phyloP scores from a whole-genome alignment of 306 rosid genomes.

The Carpinus fangiana region DNA sequence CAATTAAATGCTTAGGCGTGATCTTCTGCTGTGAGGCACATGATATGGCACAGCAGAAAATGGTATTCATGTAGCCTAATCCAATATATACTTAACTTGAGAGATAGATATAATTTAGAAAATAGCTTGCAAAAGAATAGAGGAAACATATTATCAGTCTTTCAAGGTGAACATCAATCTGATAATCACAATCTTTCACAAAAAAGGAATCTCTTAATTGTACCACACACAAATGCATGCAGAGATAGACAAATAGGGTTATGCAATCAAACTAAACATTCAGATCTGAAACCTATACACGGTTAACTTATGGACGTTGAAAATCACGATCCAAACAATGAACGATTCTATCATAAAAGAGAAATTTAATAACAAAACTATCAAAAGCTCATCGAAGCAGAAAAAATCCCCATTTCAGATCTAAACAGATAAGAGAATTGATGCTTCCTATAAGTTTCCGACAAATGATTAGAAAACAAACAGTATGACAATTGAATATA shows the following conservation, averaged over 20 bases:
- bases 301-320: neutral
- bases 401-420: neutral
- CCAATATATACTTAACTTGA: neutral
- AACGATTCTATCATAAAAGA: neutral
- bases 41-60: neutral
- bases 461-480: neutral
- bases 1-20: neutral
- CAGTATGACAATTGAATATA: neutral
- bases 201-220: neutral
- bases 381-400: neutral
- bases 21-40: neutral
- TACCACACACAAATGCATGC: neutral
- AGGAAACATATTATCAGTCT: neutral
- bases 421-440: neutral
- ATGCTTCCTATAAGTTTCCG: neutral
- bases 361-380: neutral
- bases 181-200: neutral
- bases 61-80: neutral
- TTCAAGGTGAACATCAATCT: neutral
- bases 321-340: neutral
- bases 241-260: neutral
- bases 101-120: neutral
- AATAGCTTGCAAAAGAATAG: neutral
- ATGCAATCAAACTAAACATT: conserved; percentile 9
- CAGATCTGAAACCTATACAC: conserved; percentile 13